These are phyloP conservation scores for Centella asiatica DNA, from an alignment of 129 eudicot genomes.

Conservation along the genomic window DNA sequence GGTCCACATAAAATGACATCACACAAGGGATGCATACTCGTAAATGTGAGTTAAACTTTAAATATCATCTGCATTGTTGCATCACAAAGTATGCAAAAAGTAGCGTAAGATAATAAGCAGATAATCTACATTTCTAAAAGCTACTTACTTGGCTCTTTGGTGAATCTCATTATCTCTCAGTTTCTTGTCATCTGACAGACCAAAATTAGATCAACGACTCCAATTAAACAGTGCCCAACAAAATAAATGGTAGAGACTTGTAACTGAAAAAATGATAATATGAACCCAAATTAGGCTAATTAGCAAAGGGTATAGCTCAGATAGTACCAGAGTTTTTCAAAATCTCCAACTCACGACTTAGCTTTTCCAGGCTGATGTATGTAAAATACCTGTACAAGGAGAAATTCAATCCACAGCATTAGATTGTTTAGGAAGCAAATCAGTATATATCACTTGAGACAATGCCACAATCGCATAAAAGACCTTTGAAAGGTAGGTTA, in stretches of 20 bases:
- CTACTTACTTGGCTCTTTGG: constrained; percentile 45
- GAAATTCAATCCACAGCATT: background rate
- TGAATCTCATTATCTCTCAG: constrained; percentile 19
- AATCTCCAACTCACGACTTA: constrained; percentile 39
- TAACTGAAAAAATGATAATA: background rate
- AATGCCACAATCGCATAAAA: background rate
- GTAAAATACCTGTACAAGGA: constrained; percentile 62
- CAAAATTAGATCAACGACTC: background rate
- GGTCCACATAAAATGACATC: too few relatives aligned
- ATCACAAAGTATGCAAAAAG: background rate
- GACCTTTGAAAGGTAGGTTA: background rate
- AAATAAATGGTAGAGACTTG: background rate
- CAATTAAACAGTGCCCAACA: background rate
- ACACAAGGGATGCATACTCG: too few relatives aligned
- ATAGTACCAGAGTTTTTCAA: constrained; percentile 38
- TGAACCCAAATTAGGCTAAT: background rate
- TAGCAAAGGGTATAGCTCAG: background rate
- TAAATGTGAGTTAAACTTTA: too few relatives aligned
- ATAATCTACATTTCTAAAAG: background rate
- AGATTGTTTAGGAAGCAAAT: too few relatives aligned
- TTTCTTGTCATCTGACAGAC: constrained; percentile 21
- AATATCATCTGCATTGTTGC: background rate
- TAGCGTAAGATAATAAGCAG: background rate
- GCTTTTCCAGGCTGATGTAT: constrained; percentile 67
- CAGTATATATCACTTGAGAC: background rate